phyloP scores from a whole-genome alignment of 371 early-diverging fungal genomes.

The Syncephalastrum monosporum region DNA sequence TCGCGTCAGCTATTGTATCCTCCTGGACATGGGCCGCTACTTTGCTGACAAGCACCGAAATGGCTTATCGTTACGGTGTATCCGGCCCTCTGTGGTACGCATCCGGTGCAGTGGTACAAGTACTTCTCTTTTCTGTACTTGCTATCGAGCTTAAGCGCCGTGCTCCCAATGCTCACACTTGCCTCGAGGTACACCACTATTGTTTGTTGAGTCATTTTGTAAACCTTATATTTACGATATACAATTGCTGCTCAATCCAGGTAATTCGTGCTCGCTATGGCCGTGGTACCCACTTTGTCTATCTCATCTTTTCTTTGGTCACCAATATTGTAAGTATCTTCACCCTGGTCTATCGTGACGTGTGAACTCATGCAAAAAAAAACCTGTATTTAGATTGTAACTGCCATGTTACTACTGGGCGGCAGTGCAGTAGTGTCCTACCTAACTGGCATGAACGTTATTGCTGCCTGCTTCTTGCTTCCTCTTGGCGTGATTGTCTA shows the following conservation, averaged over 20 bases:
- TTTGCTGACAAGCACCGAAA: conserved; percentile 61
- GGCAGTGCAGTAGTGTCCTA: conserved; percentile 67
- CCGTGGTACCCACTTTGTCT: conserved; percentile 56
- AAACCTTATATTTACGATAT: too few species aligned
- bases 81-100: conserved; percentile 71
- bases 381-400: conserved; percentile 45
- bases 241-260: background rate
- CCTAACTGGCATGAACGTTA: conserved; percentile 66
- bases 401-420: conserved; percentile 69
- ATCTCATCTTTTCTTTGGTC: conserved; percentile 54
- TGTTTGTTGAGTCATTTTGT: background rate
- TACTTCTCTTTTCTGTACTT: conserved; percentile 66
- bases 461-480: conserved; percentile 65
- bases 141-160: conserved; percentile 70
- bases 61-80: conserved; percentile 66
- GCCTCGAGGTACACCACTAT: conserved; percentile 47
- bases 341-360: background rate
- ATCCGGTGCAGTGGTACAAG: conserved; percentile 68
- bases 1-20: conserved; percentile 69
- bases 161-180: conserved; percentile 72
- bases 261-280: conserved; percentile 66
- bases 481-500: conserved; percentile 70
- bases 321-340: conserved; percentile 46
- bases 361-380: background rate
- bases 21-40: conserved; percentile 76